Base-by-base conservation (phyloP, 139 green algal species). In the Microglena sp. region DNA sequence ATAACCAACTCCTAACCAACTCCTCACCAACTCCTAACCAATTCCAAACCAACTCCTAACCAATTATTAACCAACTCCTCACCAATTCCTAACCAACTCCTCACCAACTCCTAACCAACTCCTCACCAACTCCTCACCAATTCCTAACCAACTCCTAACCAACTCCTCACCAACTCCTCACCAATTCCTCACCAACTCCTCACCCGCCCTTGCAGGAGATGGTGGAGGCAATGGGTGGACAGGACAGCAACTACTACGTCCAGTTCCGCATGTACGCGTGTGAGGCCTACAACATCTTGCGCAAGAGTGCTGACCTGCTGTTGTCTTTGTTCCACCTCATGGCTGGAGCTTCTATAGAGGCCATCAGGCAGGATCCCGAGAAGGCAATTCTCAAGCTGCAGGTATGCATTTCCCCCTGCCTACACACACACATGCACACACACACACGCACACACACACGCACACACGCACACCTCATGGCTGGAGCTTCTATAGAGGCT, bases 271-370 rank as follows among this genome's bases (percentile, higher is more conserved):
- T 79, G 67, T 85, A 83, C 63, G 83, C 71, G 46, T 92, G 84
- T 50, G 93, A 99, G 81, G 94, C 94, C 11, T 98, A 95, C 84
- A 97, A 98, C 87, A 96, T 98, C 69, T 76, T 99, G 67, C 84
- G 94, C 50, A 97, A 97, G 81, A 86, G 66, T 24, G 77, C 76
- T n/a, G 84, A 86, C 69, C 85, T 99, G 8, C 87, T 99, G 32
- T 70, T 97, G 57, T 92, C 84, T 50, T 80, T 98, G 22, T 87
- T 99, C 67, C 89, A 96, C 74, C 84, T 97, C 15, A 99, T 97
- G 92, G 88, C 88, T 4, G 89, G 89, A 6, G 77, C 92, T 0
- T 81, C 77, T 53, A 91, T 96, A 32, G 84, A 87, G 59, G 87
- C 90, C 55, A 86, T 95, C 34, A 73, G 72, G 4, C 44, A 64